Percentiles rank a stretch among this genome's conserved stretches.
Evolutionary conservation across 1,284 basidiomycete species (phyloP).

Genomic region (Pascua guehoae): DNA sequence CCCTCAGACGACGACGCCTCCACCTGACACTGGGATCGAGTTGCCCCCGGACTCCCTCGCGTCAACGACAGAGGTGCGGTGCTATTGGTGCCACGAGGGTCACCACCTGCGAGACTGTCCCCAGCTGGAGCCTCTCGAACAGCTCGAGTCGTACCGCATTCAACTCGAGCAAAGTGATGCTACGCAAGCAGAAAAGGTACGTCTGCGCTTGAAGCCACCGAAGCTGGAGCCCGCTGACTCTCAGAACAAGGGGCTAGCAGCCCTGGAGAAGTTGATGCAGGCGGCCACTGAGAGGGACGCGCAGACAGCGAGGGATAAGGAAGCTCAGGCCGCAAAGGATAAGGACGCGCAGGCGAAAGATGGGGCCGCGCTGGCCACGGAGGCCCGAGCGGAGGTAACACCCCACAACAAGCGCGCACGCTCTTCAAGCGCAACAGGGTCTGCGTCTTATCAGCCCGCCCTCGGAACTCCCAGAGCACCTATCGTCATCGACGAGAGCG

Average conservation of each 20-base stretch:
- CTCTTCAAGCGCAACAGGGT: no score
- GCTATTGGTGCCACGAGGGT: slow-evolving; percentile 11
- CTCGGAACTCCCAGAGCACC: neutral
- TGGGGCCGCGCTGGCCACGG: no score
- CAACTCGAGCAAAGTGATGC: neutral
- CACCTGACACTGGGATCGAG: no score
- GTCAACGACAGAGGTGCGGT: neutral
- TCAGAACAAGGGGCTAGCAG: neutral
- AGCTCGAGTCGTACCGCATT: neutral
- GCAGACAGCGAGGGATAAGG: neutral
- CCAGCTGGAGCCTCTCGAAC: neutral
- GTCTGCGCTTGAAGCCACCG: neutral
- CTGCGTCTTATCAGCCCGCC: no score
- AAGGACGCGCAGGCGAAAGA: neutral
- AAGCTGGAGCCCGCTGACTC: neutral
- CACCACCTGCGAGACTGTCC: slow-evolving; percentile 10
- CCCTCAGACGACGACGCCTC: no score
- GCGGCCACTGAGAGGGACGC: neutral
- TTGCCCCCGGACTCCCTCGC: neutral
- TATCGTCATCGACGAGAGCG: neutral
- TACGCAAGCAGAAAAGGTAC: slow-evolving; percentile 6
- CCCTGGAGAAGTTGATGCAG: neutral
- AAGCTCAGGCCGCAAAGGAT: neutral
- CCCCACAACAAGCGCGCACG: no score
- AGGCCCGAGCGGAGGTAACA: no score